phyloP scores from a whole-genome alignment of 2,329 filamentous ascomycete genomes.

The Ceratocystis albifundus region DNA sequence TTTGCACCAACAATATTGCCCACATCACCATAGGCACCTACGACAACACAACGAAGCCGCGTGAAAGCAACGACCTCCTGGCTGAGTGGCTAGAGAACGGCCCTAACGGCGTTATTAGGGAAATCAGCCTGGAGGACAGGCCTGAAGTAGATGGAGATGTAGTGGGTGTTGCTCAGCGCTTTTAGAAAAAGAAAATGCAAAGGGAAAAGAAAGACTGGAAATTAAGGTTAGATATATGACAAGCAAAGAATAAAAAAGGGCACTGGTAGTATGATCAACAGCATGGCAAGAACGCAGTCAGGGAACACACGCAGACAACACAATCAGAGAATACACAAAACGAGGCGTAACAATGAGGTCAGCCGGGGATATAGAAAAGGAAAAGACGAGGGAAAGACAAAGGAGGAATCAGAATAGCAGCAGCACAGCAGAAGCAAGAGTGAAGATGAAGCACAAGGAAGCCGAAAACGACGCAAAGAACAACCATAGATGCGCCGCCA shows the following conservation, averaged over 20 bases:
- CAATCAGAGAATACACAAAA: not conserved
- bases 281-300: constrained; percentile 2
- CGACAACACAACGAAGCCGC: constrained; percentile 65
- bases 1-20: constrained; percentile 64
- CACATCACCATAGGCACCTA: constrained; percentile 87
- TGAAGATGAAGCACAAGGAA: not conserved
- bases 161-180: constrained; percentile 31
- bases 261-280: not conserved
- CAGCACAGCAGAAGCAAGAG: not conserved
- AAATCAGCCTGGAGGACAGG: constrained; percentile 41
- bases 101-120: constrained; percentile 35
- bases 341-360: not conserved
- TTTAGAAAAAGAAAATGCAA: not conserved
- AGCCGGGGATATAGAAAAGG: not conserved
- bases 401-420: not conserved
- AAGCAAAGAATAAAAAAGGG: constrained; percentile 1
- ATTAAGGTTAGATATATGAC: not conserved
- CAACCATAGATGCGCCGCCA: not conserved
- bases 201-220: not conserved
- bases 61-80: constrained; percentile 83
- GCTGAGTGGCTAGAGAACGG: constrained; percentile 57
- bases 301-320: constrained; percentile 1
- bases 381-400: constrained; percentile 1
- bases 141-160: constrained; percentile 40
- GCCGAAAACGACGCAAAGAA: not conserved